phyloP scores from a whole-genome alignment of 257 asterid genomes.

The Solanum rostratum region DNA sequence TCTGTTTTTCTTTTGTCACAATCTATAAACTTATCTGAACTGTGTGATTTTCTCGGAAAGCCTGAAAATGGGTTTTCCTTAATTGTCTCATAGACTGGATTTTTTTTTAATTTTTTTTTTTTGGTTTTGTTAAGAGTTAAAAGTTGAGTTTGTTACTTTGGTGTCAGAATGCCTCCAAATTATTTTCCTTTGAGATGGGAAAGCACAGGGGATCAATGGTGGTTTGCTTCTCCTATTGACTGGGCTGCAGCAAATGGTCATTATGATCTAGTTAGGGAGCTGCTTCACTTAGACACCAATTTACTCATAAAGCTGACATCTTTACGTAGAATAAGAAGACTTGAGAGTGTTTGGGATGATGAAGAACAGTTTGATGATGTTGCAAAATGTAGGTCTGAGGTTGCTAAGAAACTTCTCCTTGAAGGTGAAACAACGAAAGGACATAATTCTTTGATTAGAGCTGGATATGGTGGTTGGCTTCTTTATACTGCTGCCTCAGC shows the following conservation, averaged over 20 bases:
- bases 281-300: slow-evolving; percentile 65
- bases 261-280: slow-evolving; percentile 71
- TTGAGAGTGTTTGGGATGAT: slow-evolving; percentile 90
- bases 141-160: not conserved
- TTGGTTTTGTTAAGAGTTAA: not conserved
- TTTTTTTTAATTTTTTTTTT: not conserved
- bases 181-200: slow-evolving; percentile 83
- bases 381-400: slow-evolving; percentile 52
- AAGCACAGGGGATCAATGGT: slow-evolving; percentile 86
- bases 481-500: slow-evolving; percentile 88
- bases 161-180: slow-evolving; percentile 27
- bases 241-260: slow-evolving; percentile 98
- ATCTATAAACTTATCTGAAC: not conserved
- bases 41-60: not conserved
- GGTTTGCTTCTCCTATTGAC: slow-evolving; percentile 96
- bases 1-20: not conserved
- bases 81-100: not conserved
- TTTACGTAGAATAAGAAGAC: slow-evolving; percentile 65
- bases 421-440: slow-evolving; percentile 46
- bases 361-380: slow-evolving; percentile 41
- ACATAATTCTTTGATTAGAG: slow-evolving; percentile 56
- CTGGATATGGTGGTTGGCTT: slow-evolving; percentile 98
- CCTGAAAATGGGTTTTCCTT: not conserved
- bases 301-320: slow-evolving; percentile 82
- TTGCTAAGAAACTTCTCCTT: slow-evolving; percentile 54